Evolutionary conservation across 1,139 yeast genomes (phyloP), one percentile per base, ranked within the genome.

Genomic region (Eremothecium gossypii): DNA sequence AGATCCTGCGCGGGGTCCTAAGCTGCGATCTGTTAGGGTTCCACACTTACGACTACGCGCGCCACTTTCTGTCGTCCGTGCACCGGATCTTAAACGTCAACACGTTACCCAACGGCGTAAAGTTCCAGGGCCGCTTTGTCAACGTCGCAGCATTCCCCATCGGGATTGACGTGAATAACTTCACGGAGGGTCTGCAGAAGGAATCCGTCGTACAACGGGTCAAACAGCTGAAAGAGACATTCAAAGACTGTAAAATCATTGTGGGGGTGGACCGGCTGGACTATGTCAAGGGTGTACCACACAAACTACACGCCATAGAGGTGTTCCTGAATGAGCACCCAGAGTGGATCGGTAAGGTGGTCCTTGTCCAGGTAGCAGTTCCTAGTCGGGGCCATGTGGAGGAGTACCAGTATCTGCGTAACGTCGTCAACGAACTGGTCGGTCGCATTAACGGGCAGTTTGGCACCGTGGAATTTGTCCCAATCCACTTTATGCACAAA

Each of bases 11-110:
- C 47, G 99, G 99, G 39, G 95, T 93, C 2, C 69, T 93, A 59
- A 82, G 93, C 54, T 91, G 97, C 66, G 96, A 93, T 61, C 73
- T 93, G 54, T 79, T 93, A 57, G 99, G 99, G 0, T 93, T 93
- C 73, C 99, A 93, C 64, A 93, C 98, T n/a, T 93, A 93, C 64
- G 99, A 93, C 64, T 93, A 93, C 58, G 98, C 96, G n/a, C 76
- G 99, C 54, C 99, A 93, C 67, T 93, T 93, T 65, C 66, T 93
- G 44, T 82, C 95, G 14, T 80, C 95, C 1, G 96, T 91, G n/a
- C 79, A 89, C 45, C 72, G 96, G 47, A 83, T 91, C 28, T 73
- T 93, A 41, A 75, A 83, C 47, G 80, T 87, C 11, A 81, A 79
- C 38, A 87, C 96, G 0, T 70, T 85, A 46, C 98, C 98, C 5